Evolutionary conservation across 768 basidiomycete genomes (phyloP).

Genomic region (Tulasnella sp.): DNA sequence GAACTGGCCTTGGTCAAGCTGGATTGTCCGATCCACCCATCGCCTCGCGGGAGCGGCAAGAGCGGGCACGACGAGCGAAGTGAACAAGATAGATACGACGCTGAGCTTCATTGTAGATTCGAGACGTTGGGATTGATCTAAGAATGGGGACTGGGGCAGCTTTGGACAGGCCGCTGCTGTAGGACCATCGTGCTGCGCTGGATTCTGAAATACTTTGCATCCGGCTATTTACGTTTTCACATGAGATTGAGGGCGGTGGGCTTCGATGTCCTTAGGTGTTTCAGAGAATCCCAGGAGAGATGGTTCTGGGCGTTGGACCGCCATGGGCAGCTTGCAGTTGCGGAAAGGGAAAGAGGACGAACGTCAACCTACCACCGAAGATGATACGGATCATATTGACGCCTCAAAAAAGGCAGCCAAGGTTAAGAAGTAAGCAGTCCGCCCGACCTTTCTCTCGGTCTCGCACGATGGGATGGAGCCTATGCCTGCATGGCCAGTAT

Average conservation of each 20-base stretch:
- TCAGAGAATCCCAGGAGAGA: not conserved
- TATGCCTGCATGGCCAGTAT: not conserved
- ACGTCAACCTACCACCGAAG: not conserved
- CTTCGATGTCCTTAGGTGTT: not conserved
- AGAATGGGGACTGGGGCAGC: not conserved
- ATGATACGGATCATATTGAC: not conserved
- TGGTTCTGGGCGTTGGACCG: not conserved
- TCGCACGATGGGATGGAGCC: not conserved
- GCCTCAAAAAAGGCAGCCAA: not conserved
- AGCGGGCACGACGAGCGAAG: not conserved
- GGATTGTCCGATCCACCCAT: conserved; percentile 31
- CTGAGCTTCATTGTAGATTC: not conserved
- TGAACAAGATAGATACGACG: not conserved
- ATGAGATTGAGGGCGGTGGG: not conserved
- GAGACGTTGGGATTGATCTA: not conserved
- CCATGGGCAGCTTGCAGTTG: not conserved
- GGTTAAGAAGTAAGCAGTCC: not conserved
- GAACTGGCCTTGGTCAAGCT: conserved; percentile 41
- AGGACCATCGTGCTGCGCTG: not conserved
- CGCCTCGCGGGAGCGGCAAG: not conserved
- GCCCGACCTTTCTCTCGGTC: not conserved
- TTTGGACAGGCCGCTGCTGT: not conserved
- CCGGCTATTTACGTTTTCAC: not conserved
- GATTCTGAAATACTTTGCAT: not conserved
- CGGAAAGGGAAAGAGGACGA: not conserved